Evolutionary conservation across 768 basidiomycete genomes (phyloP), one percentile per base, ranked within the genome.

Genomic region (Cubamyces lactineus): DNA sequence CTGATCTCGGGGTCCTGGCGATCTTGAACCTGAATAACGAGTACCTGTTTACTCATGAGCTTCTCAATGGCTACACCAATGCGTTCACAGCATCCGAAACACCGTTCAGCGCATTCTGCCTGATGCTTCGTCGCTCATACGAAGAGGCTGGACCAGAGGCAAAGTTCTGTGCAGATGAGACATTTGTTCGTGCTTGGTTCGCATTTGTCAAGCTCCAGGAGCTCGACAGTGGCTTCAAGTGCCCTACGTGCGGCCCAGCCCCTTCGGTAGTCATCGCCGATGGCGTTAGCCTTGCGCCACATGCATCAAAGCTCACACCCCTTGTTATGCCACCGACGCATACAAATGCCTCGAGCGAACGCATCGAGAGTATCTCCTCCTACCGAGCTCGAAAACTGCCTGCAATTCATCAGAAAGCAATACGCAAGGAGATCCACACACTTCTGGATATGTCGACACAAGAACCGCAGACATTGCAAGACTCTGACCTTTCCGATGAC

Each of bases 1-100:
- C 67, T 11, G 66, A 69, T 46, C 54, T 58, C 3, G 38, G 57
- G 1, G 11, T 34, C 6, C 7, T 52, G 23, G 65, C 60, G 3
- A 19, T 69, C 16, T 62, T 69, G 55, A 69, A 67, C 39, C 61
- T 52, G 59, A 69, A 67, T 48, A 69, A 69, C 39, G 11, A n/a
- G 2, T 39, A 53, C 16, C 30, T 63, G 6, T 69, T 67, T 61
- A 56, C 67, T 1, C 67, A 69, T 21, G 66, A 69, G 42, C 57
- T 69, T 5, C 61, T 69, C 19, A 62, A 69, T 45, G 42, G 57
- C 17, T 69, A 58, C 48, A 69, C 67, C 1, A 64, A 41, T 38
- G 21, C 51, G 5, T 67, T 57, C 49, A 65, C 66, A 0, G 47
- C 66, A 16, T 60, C 63, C 12, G 63, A 61, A 26, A 62, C 63